Evolutionary conservation across 345 rosid genomes (phyloP).

Genomic region (Melastoma malabathricum): DNA sequence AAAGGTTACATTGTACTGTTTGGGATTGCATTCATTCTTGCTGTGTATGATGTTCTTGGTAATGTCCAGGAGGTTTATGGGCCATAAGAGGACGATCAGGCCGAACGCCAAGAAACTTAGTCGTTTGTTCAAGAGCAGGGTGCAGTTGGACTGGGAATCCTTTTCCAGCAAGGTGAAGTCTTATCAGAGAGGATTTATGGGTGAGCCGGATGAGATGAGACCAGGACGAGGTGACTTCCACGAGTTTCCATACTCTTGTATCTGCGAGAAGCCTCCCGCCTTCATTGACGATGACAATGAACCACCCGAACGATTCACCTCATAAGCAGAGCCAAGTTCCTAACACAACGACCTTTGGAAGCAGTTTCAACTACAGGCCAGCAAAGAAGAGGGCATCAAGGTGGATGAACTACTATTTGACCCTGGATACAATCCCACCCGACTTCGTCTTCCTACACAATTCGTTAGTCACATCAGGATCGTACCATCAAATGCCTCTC

Average conservation of each 20-base stretch:
- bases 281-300: slow-evolving; percentile 15
- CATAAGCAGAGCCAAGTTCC: slow-evolving; percentile 2
- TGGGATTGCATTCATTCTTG: too few species aligned
- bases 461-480: neutral
- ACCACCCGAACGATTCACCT: neutral
- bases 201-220: slow-evolving; percentile 85
- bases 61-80: slow-evolving; percentile 70
- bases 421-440: too few species aligned
- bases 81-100: slow-evolving; percentile 91
- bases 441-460: too few species aligned
- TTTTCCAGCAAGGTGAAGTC: slow-evolving; percentile 79
- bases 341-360: neutral
- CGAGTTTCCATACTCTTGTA: slow-evolving; percentile 73
- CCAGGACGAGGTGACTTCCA: slow-evolving; percentile 85
- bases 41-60: neutral
- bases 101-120: slow-evolving; percentile 90
- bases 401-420: too few species aligned
- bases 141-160: slow-evolving; percentile 64
- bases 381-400: too few species aligned
- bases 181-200: slow-evolving; percentile 90
- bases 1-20: neutral
- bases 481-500: neutral
- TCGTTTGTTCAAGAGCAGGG: slow-evolving; percentile 53
- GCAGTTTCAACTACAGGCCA: too few species aligned
- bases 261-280: slow-evolving; percentile 49